Percentiles rank a stretch among this genome's conserved stretches.
Evolutionary conservation across 192 early-diverging fungal species (phyloP).

Genomic region (Coemansia sp.): DNA sequence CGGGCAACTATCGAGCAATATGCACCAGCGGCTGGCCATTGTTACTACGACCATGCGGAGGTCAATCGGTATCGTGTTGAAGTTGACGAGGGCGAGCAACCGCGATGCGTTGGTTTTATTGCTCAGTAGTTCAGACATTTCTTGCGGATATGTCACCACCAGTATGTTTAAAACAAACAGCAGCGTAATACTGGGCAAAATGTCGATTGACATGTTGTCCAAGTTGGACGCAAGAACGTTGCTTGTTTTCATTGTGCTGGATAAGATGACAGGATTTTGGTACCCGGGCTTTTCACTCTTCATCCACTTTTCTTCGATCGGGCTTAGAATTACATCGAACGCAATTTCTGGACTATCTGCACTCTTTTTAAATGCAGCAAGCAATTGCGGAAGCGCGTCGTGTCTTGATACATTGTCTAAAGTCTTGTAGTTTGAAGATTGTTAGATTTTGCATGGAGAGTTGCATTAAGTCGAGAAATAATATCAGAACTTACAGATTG

Average conservation of each 20-base stretch:
- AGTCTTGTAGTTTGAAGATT: background rate
- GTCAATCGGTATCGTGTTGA: conserved; percentile 11
- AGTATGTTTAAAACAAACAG: conserved; percentile 24
- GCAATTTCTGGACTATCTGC: background rate
- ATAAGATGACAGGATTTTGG: background rate
- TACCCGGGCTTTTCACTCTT: conserved; percentile 4
- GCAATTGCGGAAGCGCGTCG: background rate
- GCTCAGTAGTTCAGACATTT: conserved; percentile 9
- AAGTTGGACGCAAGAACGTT: background rate
- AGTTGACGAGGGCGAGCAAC: conserved; percentile 10
- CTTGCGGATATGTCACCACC: conserved; percentile 24
- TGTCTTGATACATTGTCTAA: background rate
- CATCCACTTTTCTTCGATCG: conserved; percentile 24
- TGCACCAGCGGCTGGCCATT: conserved; percentile 27
- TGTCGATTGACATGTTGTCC: conserved; percentile 2
- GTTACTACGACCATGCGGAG: conserved; percentile 23
- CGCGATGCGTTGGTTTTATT: conserved; percentile 6
- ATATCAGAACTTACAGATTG: conserved; percentile 6
- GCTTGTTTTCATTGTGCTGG: background rate
- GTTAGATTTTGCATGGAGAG: background rate
- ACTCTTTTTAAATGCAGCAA: background rate
- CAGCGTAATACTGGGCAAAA: conserved; percentile 11
- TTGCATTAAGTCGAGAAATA: background rate
- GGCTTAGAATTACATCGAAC: conserved; percentile 9
- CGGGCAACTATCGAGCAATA: background rate